Percentiles rank a stretch among this genome's conserved stretches.
Evolutionary conservation across 495 filamentous ascomycete genomes (phyloP).

Genomic region (Tuber indicum): DNA sequence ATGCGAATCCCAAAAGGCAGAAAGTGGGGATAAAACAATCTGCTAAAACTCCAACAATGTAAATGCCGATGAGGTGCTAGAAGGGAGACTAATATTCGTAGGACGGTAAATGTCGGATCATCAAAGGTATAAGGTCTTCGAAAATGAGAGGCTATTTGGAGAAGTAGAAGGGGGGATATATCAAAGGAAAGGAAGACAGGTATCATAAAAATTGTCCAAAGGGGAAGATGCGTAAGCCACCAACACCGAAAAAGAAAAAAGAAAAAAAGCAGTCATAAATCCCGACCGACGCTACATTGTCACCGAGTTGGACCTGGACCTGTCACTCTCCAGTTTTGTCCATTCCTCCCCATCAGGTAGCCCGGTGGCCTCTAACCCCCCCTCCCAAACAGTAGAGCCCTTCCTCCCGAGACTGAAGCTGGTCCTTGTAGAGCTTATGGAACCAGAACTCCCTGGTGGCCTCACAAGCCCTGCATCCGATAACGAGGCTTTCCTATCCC

Average conservation of each 20-base stretch:
- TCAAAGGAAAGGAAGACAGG: slow-evolving; percentile 22
- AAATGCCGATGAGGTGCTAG: slow-evolving; percentile 1
- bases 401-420: slow-evolving; percentile 28
- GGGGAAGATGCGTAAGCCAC: slow-evolving; percentile 27
- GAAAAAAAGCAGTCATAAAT: slow-evolving; percentile 17
- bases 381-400: slow-evolving; percentile 28
- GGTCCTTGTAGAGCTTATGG: slow-evolving; percentile 26
- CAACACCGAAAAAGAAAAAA: slow-evolving; percentile 17
- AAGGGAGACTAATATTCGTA: neutral
- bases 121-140: slow-evolving; percentile 4
- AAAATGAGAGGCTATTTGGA: neutral
- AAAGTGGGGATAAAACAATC: neutral
- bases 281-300: slow-evolving; percentile 22
- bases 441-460: slow-evolving; percentile 24
- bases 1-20: neutral
- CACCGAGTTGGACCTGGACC: slow-evolving; percentile 32
- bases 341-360: slow-evolving; percentile 35
- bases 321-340: slow-evolving; percentile 33
- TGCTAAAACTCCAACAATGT: slow-evolving; percentile 6
- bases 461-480: slow-evolving; percentile 25
- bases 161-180: neutral
- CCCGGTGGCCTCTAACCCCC: slow-evolving; percentile 29
- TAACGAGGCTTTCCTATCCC: slow-evolving; percentile 32
- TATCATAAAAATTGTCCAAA: slow-evolving; percentile 30
- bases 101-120: neutral